Evolutionary conservation across 306 rosid genomes (phyloP).

Genomic region (Cicer pinnatifidum): DNA sequence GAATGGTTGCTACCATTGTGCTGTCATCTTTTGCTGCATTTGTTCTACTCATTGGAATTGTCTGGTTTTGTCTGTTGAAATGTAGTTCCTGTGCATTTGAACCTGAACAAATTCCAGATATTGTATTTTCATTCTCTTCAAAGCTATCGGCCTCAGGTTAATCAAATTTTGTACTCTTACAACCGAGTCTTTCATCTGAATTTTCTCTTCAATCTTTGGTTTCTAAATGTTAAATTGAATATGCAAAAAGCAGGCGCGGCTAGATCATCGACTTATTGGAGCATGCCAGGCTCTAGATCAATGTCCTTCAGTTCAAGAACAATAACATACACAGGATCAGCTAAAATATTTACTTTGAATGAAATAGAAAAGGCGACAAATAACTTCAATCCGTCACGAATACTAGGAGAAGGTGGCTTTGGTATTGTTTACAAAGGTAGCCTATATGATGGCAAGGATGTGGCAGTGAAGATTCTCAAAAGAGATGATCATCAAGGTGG

Average conservation of each 20-base stretch:
- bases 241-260: constrained; percentile 50
- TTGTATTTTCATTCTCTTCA: constrained; percentile 48
- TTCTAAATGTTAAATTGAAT: constrained; percentile 25
- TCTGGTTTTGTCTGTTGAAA: constrained; percentile 67
- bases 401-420: constrained; percentile 95
- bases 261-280: constrained; percentile 46
- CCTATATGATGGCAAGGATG: constrained; percentile 71
- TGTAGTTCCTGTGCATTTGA: constrained; percentile 39
- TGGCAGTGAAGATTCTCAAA: constrained; percentile 87
- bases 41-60: constrained; percentile 58
- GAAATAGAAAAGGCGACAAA: constrained; percentile 79
- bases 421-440: constrained; percentile 77
- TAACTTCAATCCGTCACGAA: constrained; percentile 68
- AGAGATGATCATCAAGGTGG: constrained; percentile 73
- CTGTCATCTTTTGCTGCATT: constrained; percentile 66
- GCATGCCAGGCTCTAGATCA: constrained; percentile 59
- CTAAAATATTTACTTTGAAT: constrained; percentile 65
- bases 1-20: constrained; percentile 54
- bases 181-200: background rate
- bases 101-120: constrained; percentile 50
- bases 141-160: constrained; percentile 58
- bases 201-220: background rate
- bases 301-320: constrained; percentile 54
- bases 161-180: background rate
- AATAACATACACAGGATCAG: constrained; percentile 66